Evolutionary conservation across 2,329 filamentous ascomycete species (phyloP), one percentile per base, ranked within the genome.

Genomic region (Ophiosphaerella korrae): DNA sequence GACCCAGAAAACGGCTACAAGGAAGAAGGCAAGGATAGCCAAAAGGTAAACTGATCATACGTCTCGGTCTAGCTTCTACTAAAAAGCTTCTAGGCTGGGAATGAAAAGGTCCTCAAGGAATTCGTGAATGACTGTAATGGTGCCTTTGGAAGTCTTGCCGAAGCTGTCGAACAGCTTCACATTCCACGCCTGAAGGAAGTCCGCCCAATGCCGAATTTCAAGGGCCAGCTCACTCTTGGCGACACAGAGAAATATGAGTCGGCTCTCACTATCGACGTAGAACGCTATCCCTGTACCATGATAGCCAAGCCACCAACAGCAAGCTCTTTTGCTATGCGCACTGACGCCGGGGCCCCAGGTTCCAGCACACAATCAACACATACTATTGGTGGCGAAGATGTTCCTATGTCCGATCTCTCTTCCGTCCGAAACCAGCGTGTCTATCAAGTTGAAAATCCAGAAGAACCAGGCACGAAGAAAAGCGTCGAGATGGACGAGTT

Each of bases 211-310:
- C 86, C 88, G 50, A 87, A 85, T 1, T 99, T 89, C 70, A 90
- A 88, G 62, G 93, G 93, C 1, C 76, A 82, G 2, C 81, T 99
- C 24, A 91, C 86, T 0, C 82, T 99, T 2, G 94, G 94, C 3
- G 84, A 97, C 60, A 83, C 86, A 0, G 76, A 82, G n/a, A 82
- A 83, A 14, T 92, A 90, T 62, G 83, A 88, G 3, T 85, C 87
- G 13, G 89, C 92, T 1, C 76, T 97, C 65, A 84, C 82, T 18
- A 96, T 99, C 65, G 86, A 90, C 49, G 88, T 99, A 1, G 92
- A 97, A 73, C 85, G 94, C 48, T 99, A 95, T 71, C 93, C 92
- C 63, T 89, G 89, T 71, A 94, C 89, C 0, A 90, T 92, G 74
- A 77, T 88, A 24, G 90, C 91, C 7, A 84, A 83, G 53, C 82